Evolutionary conservation across 768 basidiomycete genomes (phyloP), one percentile per base, ranked within the genome.

Genomic region (Hericium coralloides): DNA sequence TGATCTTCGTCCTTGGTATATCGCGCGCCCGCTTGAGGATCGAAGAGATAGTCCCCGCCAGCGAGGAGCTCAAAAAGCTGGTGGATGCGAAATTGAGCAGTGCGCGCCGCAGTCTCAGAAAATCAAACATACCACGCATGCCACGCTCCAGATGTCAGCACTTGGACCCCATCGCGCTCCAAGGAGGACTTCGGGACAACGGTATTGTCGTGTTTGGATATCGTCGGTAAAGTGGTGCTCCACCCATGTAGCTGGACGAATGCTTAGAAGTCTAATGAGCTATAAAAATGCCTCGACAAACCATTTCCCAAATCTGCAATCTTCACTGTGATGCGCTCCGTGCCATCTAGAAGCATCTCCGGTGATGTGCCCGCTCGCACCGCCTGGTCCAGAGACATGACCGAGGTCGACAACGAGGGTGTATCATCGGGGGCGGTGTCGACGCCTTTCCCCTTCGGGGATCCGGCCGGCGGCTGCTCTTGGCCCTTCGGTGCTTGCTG

Each of bases 201-300:
- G 84, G 69, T 98, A 98, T 66, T 98, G 97, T 66, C 95, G 75
- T 25, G 97, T 99, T 74, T 98, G 89, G 64, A 98, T 98, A 65
- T 98, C 97, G 71, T 99, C 95, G 45, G 97, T 98, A 62, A 98
- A 99, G 68, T 98, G 97, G 63, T 98, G 91, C 65, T 95, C 90
- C 31, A 82, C 82, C 89, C 89, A 91, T 1, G 89, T 92, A 10
- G 89, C 89, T 86, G 63, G 26, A 38, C 39, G 23, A 22, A 39
- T 9, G 31, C 4, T 31, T 31, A 31, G 31, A 8, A 9, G 31
- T 6, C 31, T 31, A 6, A 31, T 6, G 10, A 31, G 8, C 31
- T 1, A 8, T 6, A 31, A 7, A 31, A 31, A 7, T 8, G 8
- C 8, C 31, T 31, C 31, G 31, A 31, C 31, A 31, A 67, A 83